These are phyloP conservation scores for Boletus vermiculosoides DNA, from an alignment of 768 basidiomycete genomes.

Conservation along the genomic window DNA sequence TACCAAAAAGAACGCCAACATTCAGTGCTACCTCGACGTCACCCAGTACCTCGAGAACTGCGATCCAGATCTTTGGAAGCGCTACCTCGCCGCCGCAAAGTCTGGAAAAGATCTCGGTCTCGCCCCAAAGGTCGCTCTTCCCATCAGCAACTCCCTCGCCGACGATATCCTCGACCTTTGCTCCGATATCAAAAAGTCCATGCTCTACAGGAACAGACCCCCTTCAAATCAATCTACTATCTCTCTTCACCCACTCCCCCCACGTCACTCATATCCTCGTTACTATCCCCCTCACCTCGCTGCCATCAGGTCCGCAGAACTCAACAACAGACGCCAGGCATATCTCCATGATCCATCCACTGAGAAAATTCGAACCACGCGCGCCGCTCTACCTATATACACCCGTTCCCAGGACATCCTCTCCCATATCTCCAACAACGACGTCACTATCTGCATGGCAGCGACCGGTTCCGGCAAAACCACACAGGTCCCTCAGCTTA, in stretches of 20 bases:
- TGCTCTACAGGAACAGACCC: slow-evolving; percentile 66
- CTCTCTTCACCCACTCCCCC: not conserved
- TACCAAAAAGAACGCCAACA: slow-evolving; percentile 70
- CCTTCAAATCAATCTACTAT: slow-evolving; percentile 21
- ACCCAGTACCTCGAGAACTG: slow-evolving; percentile 82
- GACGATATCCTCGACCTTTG: slow-evolving; percentile 72
- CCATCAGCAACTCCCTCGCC: slow-evolving; percentile 60
- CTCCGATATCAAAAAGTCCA: slow-evolving; percentile 59
- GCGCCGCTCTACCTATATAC: slow-evolving; percentile 73
- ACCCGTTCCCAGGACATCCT: slow-evolving; percentile 66
- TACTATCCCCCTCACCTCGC: slow-evolving; percentile 32
- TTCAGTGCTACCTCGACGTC: slow-evolving; percentile 83
- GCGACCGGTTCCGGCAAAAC: slow-evolving; percentile 93
- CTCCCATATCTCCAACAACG: slow-evolving; percentile 65
- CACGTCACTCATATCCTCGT: slow-evolving; percentile 24
- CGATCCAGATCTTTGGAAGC: slow-evolving; percentile 77
- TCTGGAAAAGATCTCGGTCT: slow-evolving; percentile 68
- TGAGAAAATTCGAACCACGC: slow-evolving; percentile 64
- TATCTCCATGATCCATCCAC: slow-evolving; percentile 63
- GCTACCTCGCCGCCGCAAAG: slow-evolving; percentile 59
- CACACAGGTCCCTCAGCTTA: slow-evolving; percentile 90
- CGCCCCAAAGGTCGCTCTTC: slow-evolving; percentile 67
- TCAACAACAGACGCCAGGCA: slow-evolving; percentile 50
- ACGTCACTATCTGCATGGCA: slow-evolving; percentile 88
- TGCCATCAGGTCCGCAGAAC: slow-evolving; percentile 54